A percentile compares a stretch with the other conserved stretches of the same genome.
Conservation (phyloP, 2,329 filamentous ascomycete species). For the Emergomyces pasteurianus region DNA sequence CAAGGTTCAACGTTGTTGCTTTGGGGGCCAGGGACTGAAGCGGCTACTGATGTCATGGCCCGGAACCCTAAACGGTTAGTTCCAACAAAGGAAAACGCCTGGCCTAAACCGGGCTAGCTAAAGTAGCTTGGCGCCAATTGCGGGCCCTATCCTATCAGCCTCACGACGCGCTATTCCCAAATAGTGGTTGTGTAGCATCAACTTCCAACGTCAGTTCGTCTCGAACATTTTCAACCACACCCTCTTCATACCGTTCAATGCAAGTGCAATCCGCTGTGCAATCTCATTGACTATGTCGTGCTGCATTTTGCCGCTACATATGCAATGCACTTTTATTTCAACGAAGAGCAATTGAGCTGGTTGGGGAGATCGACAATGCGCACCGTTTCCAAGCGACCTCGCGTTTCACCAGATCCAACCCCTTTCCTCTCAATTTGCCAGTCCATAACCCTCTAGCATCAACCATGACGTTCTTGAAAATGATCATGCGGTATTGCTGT, state of each 20-base stretch:
- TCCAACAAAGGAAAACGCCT: background rate
- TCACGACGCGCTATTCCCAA: background rate
- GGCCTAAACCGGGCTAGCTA: background rate
- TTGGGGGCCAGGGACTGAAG: background rate
- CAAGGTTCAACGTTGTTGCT: background rate
- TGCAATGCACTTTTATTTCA: background rate
- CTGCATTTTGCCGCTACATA: background rate
- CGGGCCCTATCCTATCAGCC: no score
- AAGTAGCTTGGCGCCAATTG: background rate
- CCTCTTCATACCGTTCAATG: background rate
- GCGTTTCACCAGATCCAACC: background rate
- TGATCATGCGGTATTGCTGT: background rate
- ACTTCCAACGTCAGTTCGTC: background rate
- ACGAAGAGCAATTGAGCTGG: background rate
- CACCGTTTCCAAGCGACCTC: background rate
- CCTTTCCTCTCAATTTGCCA: background rate
- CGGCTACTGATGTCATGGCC: constrained; percentile 2
- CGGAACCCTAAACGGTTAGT: background rate
- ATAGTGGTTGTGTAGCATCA: background rate
- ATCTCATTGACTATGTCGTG: background rate
- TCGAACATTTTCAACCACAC: background rate
- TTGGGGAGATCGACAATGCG: background rate
- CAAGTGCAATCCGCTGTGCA: background rate
- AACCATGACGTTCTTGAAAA: background rate
- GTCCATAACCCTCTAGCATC: background rate